phyloP scores from a whole-genome alignment of 176 grass and related monocot species.

The Musa troglodytarum region DNA sequence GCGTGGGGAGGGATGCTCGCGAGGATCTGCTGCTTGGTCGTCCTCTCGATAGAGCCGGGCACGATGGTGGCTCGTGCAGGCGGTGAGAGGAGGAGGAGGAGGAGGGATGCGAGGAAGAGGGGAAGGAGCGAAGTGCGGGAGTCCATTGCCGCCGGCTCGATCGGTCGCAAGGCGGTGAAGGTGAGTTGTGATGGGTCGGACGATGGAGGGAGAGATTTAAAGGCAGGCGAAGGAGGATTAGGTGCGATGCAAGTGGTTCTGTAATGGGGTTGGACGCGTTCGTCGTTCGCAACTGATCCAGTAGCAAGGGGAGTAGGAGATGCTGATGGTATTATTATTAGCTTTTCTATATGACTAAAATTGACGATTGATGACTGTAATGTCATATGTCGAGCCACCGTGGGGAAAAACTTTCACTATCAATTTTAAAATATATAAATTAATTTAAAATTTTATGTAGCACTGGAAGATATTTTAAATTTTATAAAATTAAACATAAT shows the following conservation, averaged over 20 bases:
- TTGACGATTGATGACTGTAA: too few species aligned
- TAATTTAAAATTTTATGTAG: too few species aligned
- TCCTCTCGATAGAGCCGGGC: slow-evolving; percentile 48
- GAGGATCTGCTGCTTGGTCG: slow-evolving; percentile 72
- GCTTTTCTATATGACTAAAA: too few species aligned
- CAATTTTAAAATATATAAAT: too few species aligned
- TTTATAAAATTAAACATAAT: too few species aligned
- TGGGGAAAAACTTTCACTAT: too few species aligned
- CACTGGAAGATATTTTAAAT: too few species aligned
- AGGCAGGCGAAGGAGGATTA: not conserved
- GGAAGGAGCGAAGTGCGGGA: slow-evolving; percentile 10
- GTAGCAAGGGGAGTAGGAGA: slow-evolving; percentile 23
- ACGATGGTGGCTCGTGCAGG: slow-evolving; percentile 10
- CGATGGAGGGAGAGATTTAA: slow-evolving; percentile 4
- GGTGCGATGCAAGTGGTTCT: not conserved
- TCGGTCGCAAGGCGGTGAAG: not conserved
- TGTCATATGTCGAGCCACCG: too few species aligned
- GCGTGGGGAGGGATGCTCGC: slow-evolving; percentile 39
- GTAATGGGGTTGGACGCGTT: not conserved
- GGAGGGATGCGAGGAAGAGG: not conserved
- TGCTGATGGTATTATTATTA: not conserved
- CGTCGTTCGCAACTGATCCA: slow-evolving; percentile 18
- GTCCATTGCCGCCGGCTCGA: slow-evolving; percentile 12
- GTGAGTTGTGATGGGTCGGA: not conserved
- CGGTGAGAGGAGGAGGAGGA: slow-evolving; percentile 15